Conservation (phyloP, 2,329 filamentous ascomycete genomes). For the Aspergillus ochraceoroseus region DNA sequence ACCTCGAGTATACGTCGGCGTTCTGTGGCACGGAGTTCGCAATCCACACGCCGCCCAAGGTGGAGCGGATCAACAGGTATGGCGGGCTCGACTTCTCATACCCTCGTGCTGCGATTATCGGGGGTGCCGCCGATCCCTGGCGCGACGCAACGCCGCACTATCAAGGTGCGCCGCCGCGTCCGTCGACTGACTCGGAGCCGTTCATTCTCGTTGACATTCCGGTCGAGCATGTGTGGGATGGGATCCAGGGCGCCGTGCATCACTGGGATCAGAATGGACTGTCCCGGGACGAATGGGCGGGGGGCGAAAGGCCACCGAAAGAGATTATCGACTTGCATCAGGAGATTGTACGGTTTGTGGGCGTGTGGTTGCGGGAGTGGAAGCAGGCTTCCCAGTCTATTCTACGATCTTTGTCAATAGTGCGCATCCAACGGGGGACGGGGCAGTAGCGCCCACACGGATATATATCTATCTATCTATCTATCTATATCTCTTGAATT, state of each 20-base stretch:
- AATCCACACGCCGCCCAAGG: slow-evolving; percentile 59
- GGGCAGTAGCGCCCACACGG: too few species aligned
- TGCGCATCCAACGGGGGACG: too few species aligned
- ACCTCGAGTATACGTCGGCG: slow-evolving; percentile 57
- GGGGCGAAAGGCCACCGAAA: slow-evolving; percentile 54
- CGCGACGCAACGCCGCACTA: slow-evolving; percentile 67
- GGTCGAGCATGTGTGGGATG: slow-evolving; percentile 22
- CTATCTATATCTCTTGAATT: too few species aligned
- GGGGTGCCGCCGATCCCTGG: slow-evolving; percentile 78
- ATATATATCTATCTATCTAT: too few species aligned
- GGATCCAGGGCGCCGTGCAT: slow-evolving; percentile 61
- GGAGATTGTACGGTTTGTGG: slow-evolving; percentile 58
- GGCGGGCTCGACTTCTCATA: slow-evolving; percentile 70
- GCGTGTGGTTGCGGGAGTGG: slow-evolving; percentile 63
- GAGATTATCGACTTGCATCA: slow-evolving; percentile 54
- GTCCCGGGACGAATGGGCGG: slow-evolving; percentile 20
- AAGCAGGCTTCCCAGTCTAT: neutral
- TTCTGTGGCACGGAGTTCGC: slow-evolving; percentile 67
- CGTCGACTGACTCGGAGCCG: slow-evolving; percentile 61
- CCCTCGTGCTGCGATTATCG: slow-evolving; percentile 69
- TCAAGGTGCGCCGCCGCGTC: slow-evolving; percentile 53
- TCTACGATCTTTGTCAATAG: too few species aligned
- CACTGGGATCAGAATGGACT: slow-evolving; percentile 53
- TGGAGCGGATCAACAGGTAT: slow-evolving; percentile 67
- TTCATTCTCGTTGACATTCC: slow-evolving; percentile 59